These are phyloP conservation scores for Zygosaccharomyces pseudobailii DNA, from an alignment of 1,139 yeast species.

Conservation along the genomic window DNA sequence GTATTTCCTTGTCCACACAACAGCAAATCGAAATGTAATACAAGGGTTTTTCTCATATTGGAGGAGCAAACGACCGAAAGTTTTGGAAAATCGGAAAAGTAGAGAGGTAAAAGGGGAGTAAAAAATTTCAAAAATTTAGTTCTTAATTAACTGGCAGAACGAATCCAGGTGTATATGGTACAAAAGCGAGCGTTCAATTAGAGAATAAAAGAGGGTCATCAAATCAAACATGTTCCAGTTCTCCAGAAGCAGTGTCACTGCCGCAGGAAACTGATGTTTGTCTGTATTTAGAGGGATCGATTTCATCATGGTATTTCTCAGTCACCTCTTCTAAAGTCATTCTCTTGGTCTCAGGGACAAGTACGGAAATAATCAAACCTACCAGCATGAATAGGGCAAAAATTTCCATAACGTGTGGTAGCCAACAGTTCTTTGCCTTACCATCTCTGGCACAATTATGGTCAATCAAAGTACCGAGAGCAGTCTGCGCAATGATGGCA, in stretches of 20 bases:
- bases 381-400: conserved; percentile 85
- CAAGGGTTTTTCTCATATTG: too few species aligned
- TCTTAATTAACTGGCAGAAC: background rate
- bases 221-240: conserved; percentile 16
- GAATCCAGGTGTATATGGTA: background rate
- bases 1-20: too few species aligned
- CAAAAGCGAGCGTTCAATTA: background rate
- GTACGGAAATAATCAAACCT: conserved; percentile 59
- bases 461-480: conserved; percentile 76
- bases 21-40: too few species aligned
- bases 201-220: background rate
- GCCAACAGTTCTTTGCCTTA: conserved; percentile 57
- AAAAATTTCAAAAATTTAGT: background rate
- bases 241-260: conserved; percentile 17
- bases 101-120: background rate
- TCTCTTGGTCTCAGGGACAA: conserved; percentile 88
- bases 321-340: conserved; percentile 76
- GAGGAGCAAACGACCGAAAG: background rate
- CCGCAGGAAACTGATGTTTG: conserved; percentile 10
- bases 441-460: conserved; percentile 63
- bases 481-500: conserved; percentile 92
- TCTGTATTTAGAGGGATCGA: conserved; percentile 36
- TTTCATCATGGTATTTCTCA: conserved; percentile 75
- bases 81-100: background rate
- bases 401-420: conserved; percentile 88